phyloP scores from a whole-genome alignment of 2,329 filamentous ascomycete genomes.

The Myriosclerotinia duriaeana region DNA sequence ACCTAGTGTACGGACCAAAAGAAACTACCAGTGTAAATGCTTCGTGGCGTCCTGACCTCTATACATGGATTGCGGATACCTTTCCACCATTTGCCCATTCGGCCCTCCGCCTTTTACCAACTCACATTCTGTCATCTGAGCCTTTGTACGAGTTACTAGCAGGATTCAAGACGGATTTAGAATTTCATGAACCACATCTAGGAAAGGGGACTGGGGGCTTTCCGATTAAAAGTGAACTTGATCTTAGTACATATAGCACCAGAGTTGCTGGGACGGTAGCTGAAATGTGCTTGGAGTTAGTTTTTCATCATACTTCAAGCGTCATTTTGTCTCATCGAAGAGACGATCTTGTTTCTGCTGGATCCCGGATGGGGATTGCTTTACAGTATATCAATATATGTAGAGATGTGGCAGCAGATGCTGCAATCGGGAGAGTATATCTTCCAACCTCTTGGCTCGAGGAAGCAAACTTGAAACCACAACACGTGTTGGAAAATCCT shows the following conservation, averaged over 20 bases:
- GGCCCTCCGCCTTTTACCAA: conserved; percentile 60
- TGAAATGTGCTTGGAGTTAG: conserved; percentile 64
- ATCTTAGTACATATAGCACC: conserved; percentile 63
- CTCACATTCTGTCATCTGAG: conserved; percentile 52
- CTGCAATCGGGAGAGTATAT: conserved; percentile 65
- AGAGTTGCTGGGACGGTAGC: conserved; percentile 72
- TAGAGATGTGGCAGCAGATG: conserved; percentile 69
- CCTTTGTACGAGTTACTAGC: conserved; percentile 64
- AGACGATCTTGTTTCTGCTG: conserved; percentile 53
- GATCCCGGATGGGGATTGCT: conserved; percentile 67
- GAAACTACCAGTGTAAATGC: conserved; percentile 33
- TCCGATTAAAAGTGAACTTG: conserved; percentile 58
- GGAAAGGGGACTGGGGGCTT: conserved; percentile 40
- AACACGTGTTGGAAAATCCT: conserved; percentile 55
- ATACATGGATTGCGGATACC: conserved; percentile 31
- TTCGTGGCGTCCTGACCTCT: conserved; percentile 26
- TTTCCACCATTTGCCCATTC: conserved; percentile 40
- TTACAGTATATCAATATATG: conserved; percentile 78
- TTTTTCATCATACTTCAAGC: conserved; percentile 54
- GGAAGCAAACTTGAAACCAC: conserved; percentile 54
- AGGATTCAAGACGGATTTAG: conserved; percentile 68
- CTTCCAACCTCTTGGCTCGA: conserved; percentile 64
- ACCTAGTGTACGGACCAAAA: conserved; percentile 49
- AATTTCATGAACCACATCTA: conserved; percentile 46
- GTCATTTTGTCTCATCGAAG: conserved; percentile 35